Percentiles rank a stretch among this genome's conserved stretches.
Evolutionary conservation across 2,329 filamentous ascomycete species (phyloP).

Genomic region (Colletotrichum lini): DNA sequence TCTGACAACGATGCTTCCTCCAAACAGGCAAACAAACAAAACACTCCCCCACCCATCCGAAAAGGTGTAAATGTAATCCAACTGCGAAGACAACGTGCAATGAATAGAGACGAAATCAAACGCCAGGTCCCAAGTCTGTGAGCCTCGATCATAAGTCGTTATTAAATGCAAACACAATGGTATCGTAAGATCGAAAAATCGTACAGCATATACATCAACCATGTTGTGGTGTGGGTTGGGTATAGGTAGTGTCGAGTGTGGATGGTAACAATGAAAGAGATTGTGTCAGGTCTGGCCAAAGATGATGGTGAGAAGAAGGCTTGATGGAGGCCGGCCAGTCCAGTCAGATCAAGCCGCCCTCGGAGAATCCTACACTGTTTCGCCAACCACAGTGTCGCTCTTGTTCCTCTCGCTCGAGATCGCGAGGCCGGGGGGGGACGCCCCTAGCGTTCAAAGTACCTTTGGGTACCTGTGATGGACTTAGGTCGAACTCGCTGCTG

Average conservation of each 20-base stretch:
- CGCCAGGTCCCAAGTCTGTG: slow-evolving; percentile 33
- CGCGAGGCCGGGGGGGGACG: slow-evolving; percentile 50
- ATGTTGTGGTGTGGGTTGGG: slow-evolving; percentile 35
- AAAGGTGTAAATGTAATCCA: neutral
- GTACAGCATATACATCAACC: slow-evolving; percentile 35
- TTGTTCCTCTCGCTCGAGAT: slow-evolving; percentile 53
- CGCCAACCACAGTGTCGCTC: slow-evolving; percentile 70
- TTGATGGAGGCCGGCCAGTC: neutral
- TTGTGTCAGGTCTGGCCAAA: slow-evolving; percentile 3
- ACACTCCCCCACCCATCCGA: neutral
- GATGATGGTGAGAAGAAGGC: neutral
- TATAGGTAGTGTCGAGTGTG: slow-evolving; percentile 32
- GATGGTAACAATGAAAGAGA: slow-evolving; percentile 3
- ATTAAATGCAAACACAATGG: slow-evolving; percentile 40
- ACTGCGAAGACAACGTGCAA: slow-evolving; percentile 18
- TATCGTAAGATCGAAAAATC: slow-evolving; percentile 40
- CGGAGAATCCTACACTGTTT: slow-evolving; percentile 67
- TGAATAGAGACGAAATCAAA: slow-evolving; percentile 38
- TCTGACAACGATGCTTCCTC: slow-evolving; percentile 9
- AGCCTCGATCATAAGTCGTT: slow-evolving; percentile 41
- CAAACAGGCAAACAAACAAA: neutral
- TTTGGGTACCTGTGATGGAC: slow-evolving; percentile 53
- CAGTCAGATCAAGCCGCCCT: slow-evolving; percentile 68
- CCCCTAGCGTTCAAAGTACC: slow-evolving; percentile 51
- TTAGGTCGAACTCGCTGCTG: slow-evolving; percentile 61